Evolutionary conservation across 2,329 filamentous ascomycete genomes (phyloP), one percentile per base, ranked within the genome.

Genomic region (Chalaropsis ovoidea): DNA sequence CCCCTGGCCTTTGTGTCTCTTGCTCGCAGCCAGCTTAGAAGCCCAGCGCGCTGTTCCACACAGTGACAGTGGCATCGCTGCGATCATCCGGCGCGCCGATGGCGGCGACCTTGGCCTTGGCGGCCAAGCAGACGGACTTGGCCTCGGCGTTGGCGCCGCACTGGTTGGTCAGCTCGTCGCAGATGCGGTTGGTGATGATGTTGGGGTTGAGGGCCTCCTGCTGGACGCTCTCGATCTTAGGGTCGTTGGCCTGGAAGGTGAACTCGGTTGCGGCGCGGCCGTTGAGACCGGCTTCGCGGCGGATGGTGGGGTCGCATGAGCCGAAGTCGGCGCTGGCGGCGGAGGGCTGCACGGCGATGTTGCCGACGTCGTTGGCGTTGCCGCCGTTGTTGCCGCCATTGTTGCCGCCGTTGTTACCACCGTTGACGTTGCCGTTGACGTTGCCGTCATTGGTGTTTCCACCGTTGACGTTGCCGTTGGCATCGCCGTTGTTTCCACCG

Each of bases 181-280:
- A 85, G 73, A 88, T 84, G 68, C 84, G 81, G 79, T 86, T 87
- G 73, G 84, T 86, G 77, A 88, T 88, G 78, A 88, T 88, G 77
- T 83, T 82, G 66, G 85, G 85, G 81, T 88, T 88, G 58, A 88
- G 77, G 8, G 85, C 85, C 72, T 88, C 86, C 70, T 84, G 75
- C 74, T 88, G 85, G 67, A 73, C 72, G 71, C 83, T 76, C 69
- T 82, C 80, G 67, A 86, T 80, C 19, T 82, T 75, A 8, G 82
- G 76, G 72, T 88, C 86, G 61, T 80, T 80, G 63, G 86, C 81
- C 74, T 86, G 83, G 81, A 88, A 89, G 62, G 86, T 87, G 74
- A 81, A 84, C 74, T 87, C 85, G 65, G 76, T 78, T 22, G 78
- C 78, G 13, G 78, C 75, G 66, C 84, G 82, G 47, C 80, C 80